phyloP scores from a whole-genome alignment of 345 rosid genomes.

The Gossypium sturtianum region DNA sequence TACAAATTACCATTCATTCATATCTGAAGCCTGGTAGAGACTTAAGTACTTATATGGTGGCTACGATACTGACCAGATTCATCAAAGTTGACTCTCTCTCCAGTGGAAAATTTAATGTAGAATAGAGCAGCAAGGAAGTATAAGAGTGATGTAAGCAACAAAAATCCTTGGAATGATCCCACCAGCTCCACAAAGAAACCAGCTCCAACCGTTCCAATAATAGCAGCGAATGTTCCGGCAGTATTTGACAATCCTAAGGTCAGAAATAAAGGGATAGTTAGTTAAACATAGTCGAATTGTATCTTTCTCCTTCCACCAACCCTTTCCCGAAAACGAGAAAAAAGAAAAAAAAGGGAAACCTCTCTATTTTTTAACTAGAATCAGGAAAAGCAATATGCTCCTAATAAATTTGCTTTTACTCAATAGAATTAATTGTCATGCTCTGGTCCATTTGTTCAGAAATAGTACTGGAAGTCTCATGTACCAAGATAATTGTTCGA shows the following conservation, averaged over 20 bases:
- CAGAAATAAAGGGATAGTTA: slow-evolving; percentile 2
- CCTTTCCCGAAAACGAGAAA: too few species aligned
- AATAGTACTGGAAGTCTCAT: not conserved
- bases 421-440: not conserved
- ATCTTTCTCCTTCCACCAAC: not conserved
- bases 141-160: slow-evolving; percentile 62
- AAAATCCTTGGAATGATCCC: slow-evolving; percentile 91
- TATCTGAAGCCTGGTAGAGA: not conserved
- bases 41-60: not conserved
- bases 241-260: slow-evolving; percentile 77
- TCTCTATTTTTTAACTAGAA: too few species aligned
- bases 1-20: not conserved
- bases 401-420: not conserved
- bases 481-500: not conserved
- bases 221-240: slow-evolving; percentile 85
- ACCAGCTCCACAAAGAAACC: slow-evolving; percentile 85
- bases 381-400: not conserved
- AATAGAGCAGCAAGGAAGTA: slow-evolving; percentile 73
- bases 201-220: slow-evolving; percentile 90
- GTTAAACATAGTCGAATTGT: not conserved
- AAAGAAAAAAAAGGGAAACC: too few species aligned
- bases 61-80: slow-evolving; percentile 12
- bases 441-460: not conserved
- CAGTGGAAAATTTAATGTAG: slow-evolving; percentile 68
- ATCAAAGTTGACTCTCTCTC: slow-evolving; percentile 74